Evolutionary conservation across 257 asterid genomes (phyloP), one percentile per base, ranked within the genome.

Genomic region (Rauvolfia tetraphylla): DNA sequence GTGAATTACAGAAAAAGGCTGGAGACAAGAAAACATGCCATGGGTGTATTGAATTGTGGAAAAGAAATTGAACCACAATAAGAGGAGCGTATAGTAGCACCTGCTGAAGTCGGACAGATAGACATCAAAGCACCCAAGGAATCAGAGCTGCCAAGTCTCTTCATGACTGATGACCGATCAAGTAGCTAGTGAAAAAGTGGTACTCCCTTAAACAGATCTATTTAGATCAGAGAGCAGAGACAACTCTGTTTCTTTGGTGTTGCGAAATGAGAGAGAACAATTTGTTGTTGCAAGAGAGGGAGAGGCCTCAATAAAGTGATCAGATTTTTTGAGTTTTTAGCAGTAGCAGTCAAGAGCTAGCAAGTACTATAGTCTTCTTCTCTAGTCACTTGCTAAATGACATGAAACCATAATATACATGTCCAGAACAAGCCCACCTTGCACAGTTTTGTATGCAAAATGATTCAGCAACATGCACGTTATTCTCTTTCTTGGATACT

Each of bases 51-150:
- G 81, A 84, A 82, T 82, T 33, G 59, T 41, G 66, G 51, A 46
- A 68, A 78, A 69, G 46, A 81, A 80, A 61, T 59, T 44, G 41
- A 71, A 76, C 49, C 65, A 84, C 41, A 27, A 82, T 15, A 59
- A 62, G 54, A 36, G 72, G 58, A 79, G 51, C 62, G 2, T 69
- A 66, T 5, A 49, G 44, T 72, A 80, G 85, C 84, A 93, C 98
- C 98, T 94, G 97, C 77, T 68, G 97, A 76, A 80, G 85, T 86
- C 78, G 97, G 98, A 87, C 96, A 94, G 76, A 92, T 87, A 85
- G 98, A 77, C 90, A 94, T 92, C 83, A 92, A 80, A 81, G 88
- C 95, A 82, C 95, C 92, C 90, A 90, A 82, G 56, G 97, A 90
- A 88, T 92, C 96, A 68, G 93, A 86, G 80, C 92, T 89, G 72